A percentile compares a stretch with the other conserved stretches of the same genome.
Evolutionary conservation across 495 filamentous ascomycete species (phyloP).

Genomic region (Delitschia confertaspora): DNA sequence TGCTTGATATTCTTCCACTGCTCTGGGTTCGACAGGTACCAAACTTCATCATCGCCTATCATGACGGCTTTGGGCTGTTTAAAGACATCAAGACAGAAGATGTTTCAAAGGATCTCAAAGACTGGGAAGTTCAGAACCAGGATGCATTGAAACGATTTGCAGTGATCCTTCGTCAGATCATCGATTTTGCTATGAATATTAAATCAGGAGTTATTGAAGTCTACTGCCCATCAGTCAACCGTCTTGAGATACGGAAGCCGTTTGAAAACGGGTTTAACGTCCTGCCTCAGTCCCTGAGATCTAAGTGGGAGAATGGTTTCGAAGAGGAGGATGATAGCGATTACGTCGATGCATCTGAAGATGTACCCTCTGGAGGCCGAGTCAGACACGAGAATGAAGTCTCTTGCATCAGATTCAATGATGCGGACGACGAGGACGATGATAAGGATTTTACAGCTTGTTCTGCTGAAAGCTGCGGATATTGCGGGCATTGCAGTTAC

Average conservation of each 20-base stretch:
- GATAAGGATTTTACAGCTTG: slow-evolving; percentile 39
- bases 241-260: slow-evolving; percentile 41
- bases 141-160: slow-evolving; percentile 35
- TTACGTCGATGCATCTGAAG: neutral
- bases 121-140: slow-evolving; percentile 47
- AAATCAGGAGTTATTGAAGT: slow-evolving; percentile 40
- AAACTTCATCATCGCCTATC: slow-evolving; percentile 53
- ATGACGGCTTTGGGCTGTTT: slow-evolving; percentile 44
- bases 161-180: slow-evolving; percentile 40
- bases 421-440: slow-evolving; percentile 24
- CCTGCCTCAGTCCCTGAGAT: slow-evolving; percentile 21
- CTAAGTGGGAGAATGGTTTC: slow-evolving; percentile 4
- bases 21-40: slow-evolving; percentile 56
- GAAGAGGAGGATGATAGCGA: slow-evolving; percentile 1
- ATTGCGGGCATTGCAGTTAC: slow-evolving; percentile 38
- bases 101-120: slow-evolving; percentile 38
- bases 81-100: slow-evolving; percentile 42
- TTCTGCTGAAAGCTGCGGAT: slow-evolving; percentile 35
- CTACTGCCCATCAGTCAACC: slow-evolving; percentile 28
- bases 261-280: slow-evolving; percentile 26
- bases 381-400: neutral
- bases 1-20: slow-evolving; percentile 43
- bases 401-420: neutral
- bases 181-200: slow-evolving; percentile 34
- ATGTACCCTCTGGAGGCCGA: neutral